phyloP scores from a whole-genome alignment of 768 basidiomycete genomes.

The Leccinum rimulosum region DNA sequence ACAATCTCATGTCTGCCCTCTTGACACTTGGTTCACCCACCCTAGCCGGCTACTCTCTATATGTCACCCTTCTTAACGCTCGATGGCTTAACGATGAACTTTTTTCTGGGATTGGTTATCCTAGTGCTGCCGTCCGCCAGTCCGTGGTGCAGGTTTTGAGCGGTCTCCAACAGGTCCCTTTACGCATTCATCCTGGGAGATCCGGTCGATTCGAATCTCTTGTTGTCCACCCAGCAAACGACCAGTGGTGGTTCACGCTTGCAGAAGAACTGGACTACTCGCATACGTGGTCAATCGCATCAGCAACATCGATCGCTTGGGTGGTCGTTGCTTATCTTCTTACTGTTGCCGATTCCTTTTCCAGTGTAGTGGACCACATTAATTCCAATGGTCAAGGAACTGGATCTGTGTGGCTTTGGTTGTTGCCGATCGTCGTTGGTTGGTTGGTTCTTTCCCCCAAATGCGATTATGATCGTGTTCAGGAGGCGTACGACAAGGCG shows the following conservation, averaged over 20 bases:
- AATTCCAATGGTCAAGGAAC: constrained; percentile 37
- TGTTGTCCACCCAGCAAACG: constrained; percentile 41
- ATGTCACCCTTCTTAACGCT: constrained; percentile 42
- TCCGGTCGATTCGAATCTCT: constrained; percentile 38
- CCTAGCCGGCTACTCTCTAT: constrained; percentile 46
- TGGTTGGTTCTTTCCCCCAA: constrained; percentile 43
- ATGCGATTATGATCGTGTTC: constrained; percentile 35
- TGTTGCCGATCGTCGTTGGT: constrained; percentile 39
- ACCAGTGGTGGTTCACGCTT: constrained; percentile 41
- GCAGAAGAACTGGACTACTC: constrained; percentile 35
- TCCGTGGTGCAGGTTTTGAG: constrained; percentile 35
- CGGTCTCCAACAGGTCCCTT: constrained; percentile 42
- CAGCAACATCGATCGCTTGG: constrained; percentile 41
- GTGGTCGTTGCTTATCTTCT: constrained; percentile 41
- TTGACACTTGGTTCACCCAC: constrained; percentile 44
- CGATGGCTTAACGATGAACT: constrained; percentile 38
- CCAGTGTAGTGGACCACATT: constrained; percentile 18
- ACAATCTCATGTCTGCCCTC: constrained; percentile 42
- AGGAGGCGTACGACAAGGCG: constrained; percentile 14
- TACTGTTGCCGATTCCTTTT: constrained; percentile 17
- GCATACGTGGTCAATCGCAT: constrained; percentile 41
- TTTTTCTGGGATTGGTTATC: constrained; percentile 32
- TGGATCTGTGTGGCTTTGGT: constrained; percentile 44
- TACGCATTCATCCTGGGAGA: constrained; percentile 30
- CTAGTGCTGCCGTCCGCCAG: constrained; percentile 3